phyloP scores from a whole-genome alignment of 306 rosid genomes.

The Canavalia ensiformis region DNA sequence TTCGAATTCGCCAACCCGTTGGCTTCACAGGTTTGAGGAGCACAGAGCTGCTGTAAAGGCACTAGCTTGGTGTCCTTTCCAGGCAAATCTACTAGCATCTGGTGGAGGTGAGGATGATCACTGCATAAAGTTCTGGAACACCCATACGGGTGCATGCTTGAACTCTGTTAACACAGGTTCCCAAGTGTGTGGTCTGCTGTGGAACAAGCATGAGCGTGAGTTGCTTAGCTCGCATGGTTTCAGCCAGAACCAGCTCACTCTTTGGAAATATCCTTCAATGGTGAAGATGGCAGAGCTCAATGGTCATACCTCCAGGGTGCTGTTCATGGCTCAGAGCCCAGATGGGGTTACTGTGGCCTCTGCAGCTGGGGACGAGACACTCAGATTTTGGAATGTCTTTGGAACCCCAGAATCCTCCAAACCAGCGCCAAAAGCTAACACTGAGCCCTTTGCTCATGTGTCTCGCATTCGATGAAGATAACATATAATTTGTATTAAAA shows the following conservation, averaged over 20 bases:
- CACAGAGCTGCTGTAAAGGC: slow-evolving; percentile 84
- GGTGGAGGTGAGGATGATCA: slow-evolving; percentile 85
- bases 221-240: slow-evolving; percentile 90
- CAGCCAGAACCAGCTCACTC: slow-evolving; percentile 77
- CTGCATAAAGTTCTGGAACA: slow-evolving; percentile 80
- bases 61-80: slow-evolving; percentile 92
- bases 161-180: slow-evolving; percentile 81
- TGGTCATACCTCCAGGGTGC: slow-evolving; percentile 87
- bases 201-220: slow-evolving; percentile 93
- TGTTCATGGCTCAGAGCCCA: slow-evolving; percentile 71
- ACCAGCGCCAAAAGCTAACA: slow-evolving; percentile 46
- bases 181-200: slow-evolving; percentile 74
- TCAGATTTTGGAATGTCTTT: slow-evolving; percentile 64
- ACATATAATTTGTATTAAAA: too few relatives aligned
- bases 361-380: slow-evolving; percentile 64
- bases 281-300: slow-evolving; percentile 78
- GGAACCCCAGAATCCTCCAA: slow-evolving; percentile 56
- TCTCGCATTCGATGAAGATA: slow-evolving; percentile 51
- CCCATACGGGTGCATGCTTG: slow-evolving; percentile 84
- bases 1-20: slow-evolving; percentile 65
- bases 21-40: slow-evolving; percentile 83
- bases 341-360: slow-evolving; percentile 66
- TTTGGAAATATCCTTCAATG: slow-evolving; percentile 95
- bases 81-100: slow-evolving; percentile 69
- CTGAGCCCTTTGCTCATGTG: slow-evolving; percentile 55